Evolutionary conservation across 2,329 filamentous ascomycete species (phyloP).

Genomic region (Plectosphaerella sp.): DNA sequence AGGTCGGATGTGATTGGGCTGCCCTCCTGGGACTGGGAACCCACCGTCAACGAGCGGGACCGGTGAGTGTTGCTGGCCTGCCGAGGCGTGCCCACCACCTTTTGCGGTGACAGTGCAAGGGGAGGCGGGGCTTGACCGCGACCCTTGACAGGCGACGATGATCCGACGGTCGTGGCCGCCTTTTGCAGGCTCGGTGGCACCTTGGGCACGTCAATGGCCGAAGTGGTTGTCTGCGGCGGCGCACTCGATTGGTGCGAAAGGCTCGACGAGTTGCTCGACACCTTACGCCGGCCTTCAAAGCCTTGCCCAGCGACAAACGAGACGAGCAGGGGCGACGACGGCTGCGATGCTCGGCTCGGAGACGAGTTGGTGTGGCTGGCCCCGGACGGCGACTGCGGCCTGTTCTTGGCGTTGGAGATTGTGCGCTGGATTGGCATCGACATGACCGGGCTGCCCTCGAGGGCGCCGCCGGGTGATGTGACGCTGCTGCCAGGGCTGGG

Average conservation of each 20-base stretch:
- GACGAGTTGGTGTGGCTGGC: slow-evolving; percentile 79
- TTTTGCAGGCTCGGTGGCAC: slow-evolving; percentile 56
- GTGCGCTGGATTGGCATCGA: slow-evolving; percentile 77
- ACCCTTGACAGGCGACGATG: slow-evolving; percentile 53
- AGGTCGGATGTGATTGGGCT: slow-evolving; percentile 68
- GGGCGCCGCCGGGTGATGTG: slow-evolving; percentile 59
- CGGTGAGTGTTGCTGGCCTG: slow-evolving; percentile 62
- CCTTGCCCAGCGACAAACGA: slow-evolving; percentile 81
- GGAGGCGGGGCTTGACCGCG: slow-evolving; percentile 45
- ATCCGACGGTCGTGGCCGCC: slow-evolving; percentile 45
- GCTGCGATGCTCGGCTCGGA: slow-evolving; percentile 72
- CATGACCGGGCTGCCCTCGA: slow-evolving; percentile 83
- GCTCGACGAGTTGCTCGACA: slow-evolving; percentile 82
- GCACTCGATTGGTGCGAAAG: slow-evolving; percentile 72
- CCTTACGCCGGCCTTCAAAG: slow-evolving; percentile 77
- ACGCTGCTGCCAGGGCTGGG: slow-evolving; percentile 38
- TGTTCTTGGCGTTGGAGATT: slow-evolving; percentile 78
- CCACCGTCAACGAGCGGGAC: slow-evolving; percentile 85
- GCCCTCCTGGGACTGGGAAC: slow-evolving; percentile 91
- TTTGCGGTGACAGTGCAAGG: slow-evolving; percentile 58
- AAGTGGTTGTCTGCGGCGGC: slow-evolving; percentile 61
- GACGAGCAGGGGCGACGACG: slow-evolving; percentile 75
- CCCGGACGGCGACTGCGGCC: slow-evolving; percentile 82
- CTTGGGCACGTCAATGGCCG: slow-evolving; percentile 68
- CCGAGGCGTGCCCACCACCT: slow-evolving; percentile 54